Conservation (phyloP, 495 filamentous ascomycete genomes). For the Alectoria sarmentosa region DNA sequence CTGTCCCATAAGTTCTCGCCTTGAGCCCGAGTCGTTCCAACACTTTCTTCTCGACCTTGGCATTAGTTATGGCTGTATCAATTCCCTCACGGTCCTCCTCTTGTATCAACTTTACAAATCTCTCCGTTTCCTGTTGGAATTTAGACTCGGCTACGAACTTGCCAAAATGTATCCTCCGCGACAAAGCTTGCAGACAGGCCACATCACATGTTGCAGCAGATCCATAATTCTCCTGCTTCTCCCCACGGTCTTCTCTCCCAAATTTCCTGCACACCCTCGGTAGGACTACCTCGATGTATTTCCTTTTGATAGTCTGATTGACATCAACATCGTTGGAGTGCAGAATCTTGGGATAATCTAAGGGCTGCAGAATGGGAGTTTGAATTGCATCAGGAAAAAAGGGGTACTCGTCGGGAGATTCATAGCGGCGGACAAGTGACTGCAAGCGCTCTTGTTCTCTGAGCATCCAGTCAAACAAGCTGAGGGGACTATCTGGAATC, state of each 20-base stretch:
- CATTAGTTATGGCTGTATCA: conserved; percentile 83
- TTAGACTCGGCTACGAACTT: conserved; percentile 99
- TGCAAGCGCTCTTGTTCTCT: conserved; percentile 82
- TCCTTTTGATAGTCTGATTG: conserved; percentile 77
- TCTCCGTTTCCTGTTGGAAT: conserved; percentile 75
- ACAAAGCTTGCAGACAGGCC: conserved; percentile 81
- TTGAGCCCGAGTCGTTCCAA: conserved; percentile 82
- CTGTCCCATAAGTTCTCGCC: conserved; percentile 90
- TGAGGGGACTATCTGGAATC: conserved; percentile 64
- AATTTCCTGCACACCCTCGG: conserved; percentile 71
- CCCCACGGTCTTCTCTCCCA: conserved; percentile 69
- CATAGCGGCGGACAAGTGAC: conserved; percentile 89
- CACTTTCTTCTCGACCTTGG: conserved; percentile 84
- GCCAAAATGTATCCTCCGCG: conserved; percentile 90
- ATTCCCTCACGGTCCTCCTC: conserved; percentile 72
- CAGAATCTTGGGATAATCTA: conserved; percentile 87
- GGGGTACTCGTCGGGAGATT: conserved; percentile 94
- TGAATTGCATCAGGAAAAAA: conserved; percentile 87
- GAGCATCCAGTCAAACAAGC: conserved; percentile 92
- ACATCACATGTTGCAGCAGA: conserved; percentile 90
- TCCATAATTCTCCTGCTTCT: conserved; percentile 90
- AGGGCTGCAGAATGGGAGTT: conserved; percentile 73
- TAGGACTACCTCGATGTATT: conserved; percentile 77
- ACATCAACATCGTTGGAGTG: conserved; percentile 88
- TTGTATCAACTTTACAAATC: conserved; percentile 72